Base-by-base conservation (phyloP, 2,329 filamentous ascomycete genomes). In the Catunica adiposa region DNA sequence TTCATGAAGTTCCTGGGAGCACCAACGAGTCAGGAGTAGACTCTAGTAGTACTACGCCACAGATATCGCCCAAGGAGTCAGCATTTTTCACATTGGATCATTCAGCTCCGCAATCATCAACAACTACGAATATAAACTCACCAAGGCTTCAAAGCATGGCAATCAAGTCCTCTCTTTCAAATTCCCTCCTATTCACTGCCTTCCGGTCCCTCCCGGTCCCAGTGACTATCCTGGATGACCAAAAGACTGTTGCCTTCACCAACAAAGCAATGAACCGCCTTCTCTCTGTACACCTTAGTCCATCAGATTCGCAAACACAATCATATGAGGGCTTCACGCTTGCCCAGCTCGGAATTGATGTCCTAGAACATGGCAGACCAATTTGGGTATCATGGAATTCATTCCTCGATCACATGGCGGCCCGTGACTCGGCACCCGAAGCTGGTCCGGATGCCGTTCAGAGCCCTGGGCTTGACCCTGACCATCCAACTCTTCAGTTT, bases 171-270 rank as follows among this genome's bases (percentile, higher is more conserved):
- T 25, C 54, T 8, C 7, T 25, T 7, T n/a, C 48, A 17, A 14
- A 53, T 40, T 6, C 4, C 20, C 3, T 82, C 40, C 80, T 83
- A 22, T 79, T 86, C 58, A 77, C 80, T 1, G 80, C 83, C 3
- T 70, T 89, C 67, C 83, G 86, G 63, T 87, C 85, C 63, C 71
- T 89, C 3, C 86, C 85, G 0, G 78, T 86, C 50, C 85, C 85
- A 0, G 66, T 86, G 3, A 66, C 89, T 37, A 79, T 89, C 1
- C 69, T 89, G 37, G 82, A 82, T 53, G 78, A 74, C 37, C 63
- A 77, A 29, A 89, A 88, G 66, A 84, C 81, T 0, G 76, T 89
- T 2, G 74, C 85, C 1, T 67, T 89, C 42, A 84, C 83, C 31
- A 89, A 89, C 62, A 82, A 88, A 61, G 81, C 85, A 20, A 83